These are phyloP conservation scores for Kalmanozyma brasiliensis DNA, from an alignment of 1,284 basidiomycete species.

Conservation along the genomic window DNA sequence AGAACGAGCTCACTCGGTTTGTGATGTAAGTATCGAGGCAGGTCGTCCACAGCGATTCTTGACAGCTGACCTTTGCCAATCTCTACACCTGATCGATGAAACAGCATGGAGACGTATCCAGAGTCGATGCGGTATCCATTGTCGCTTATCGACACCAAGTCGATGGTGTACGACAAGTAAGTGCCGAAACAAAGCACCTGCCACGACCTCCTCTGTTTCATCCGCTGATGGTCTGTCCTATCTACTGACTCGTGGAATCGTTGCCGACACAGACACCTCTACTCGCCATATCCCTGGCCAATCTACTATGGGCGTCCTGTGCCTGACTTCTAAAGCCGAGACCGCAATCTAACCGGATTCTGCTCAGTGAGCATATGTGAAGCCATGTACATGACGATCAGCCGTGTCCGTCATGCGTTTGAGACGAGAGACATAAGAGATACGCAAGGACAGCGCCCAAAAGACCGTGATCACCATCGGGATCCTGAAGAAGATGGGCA, in stretches of 20 bases:
- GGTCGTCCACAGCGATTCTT: neutral
- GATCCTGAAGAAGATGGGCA: too few species aligned
- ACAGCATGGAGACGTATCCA: constrained; percentile 44
- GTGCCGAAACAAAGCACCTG: constrained; percentile 8
- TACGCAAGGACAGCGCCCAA: too few species aligned
- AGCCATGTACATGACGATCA: too few species aligned
- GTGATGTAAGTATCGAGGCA: constrained; percentile 29
- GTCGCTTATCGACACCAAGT: constrained; percentile 41
- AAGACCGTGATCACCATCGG: too few species aligned
- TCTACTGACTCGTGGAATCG: neutral
- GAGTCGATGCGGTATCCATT: constrained; percentile 39
- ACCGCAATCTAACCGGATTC: neutral
- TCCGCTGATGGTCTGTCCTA: too few species aligned
- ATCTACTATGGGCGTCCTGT: constrained; percentile 39
- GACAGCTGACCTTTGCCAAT: constrained; percentile 5
- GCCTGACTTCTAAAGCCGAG: constrained; percentile 19
- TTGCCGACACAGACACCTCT: constrained; percentile 32
- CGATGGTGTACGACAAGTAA: constrained; percentile 52
- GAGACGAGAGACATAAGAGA: too few species aligned
- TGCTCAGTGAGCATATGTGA: too few species aligned
- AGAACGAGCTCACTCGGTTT: constrained; percentile 38
- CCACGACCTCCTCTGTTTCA: too few species aligned
- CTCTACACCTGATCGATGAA: neutral
- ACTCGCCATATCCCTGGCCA: constrained; percentile 53
- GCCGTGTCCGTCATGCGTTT: too few species aligned